phyloP scores from a whole-genome alignment of 208 protist species.

The Leishmania braziliensis region DNA sequence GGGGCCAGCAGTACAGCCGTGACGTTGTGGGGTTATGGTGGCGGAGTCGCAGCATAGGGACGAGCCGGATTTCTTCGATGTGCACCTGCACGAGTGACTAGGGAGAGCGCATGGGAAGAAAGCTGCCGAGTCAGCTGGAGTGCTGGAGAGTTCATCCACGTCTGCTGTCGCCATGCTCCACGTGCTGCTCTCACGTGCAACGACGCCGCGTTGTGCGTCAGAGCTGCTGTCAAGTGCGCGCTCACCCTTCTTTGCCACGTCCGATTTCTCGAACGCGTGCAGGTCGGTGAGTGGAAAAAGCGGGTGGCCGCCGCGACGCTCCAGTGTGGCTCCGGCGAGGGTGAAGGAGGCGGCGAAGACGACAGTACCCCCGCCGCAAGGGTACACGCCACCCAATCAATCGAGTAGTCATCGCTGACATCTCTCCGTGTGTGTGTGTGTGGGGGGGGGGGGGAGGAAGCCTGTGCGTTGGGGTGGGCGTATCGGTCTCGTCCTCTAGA shows the following conservation, averaged over 20 bases:
- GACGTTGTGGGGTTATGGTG: conserved; percentile 55
- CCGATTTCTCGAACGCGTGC: conserved; percentile 1
- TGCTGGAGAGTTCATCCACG: not conserved
- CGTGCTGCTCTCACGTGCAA: not conserved
- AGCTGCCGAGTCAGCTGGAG: conserved; percentile 16
- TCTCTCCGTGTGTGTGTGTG: not conserved
- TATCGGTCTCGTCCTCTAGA: not conserved
- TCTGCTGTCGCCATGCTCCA: not conserved
- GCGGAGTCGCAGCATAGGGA: conserved; percentile 40
- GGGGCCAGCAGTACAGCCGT: conserved; percentile 43
- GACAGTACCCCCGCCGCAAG: not conserved
- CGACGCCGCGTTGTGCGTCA: not conserved
- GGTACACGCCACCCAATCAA: not conserved
- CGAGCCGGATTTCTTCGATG: conserved; percentile 50
- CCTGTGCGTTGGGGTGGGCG: not conserved
- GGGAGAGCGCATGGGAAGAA: conserved; percentile 30
- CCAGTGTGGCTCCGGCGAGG: not conserved
- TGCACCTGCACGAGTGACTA: conserved; percentile 35
- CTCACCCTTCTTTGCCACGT: conserved; percentile 19
- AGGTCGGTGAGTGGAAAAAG: not conserved
- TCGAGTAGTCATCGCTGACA: not conserved
- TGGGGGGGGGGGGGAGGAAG: not conserved
- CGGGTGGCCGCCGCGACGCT: not conserved
- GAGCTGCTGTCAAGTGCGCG: conserved; percentile 9
- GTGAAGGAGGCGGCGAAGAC: not conserved